Percentiles rank a stretch among this genome's conserved stretches.
Evolutionary conservation across 306 rosid genomes (phyloP).

Genomic region (Arachis stenosperma): DNA sequence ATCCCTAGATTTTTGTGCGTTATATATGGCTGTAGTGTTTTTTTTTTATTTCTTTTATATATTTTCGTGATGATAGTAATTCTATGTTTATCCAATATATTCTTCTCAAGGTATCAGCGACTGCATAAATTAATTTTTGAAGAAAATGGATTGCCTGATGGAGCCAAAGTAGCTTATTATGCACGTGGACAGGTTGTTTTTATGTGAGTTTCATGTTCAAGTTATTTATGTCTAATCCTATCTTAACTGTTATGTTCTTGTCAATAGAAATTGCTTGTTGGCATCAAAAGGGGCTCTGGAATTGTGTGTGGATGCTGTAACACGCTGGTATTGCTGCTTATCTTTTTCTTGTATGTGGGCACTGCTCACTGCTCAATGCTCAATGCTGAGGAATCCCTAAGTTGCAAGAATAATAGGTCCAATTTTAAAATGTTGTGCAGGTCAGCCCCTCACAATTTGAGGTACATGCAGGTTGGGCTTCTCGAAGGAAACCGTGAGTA

Average conservation of each 20-base stretch:
- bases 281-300: slow-evolving; percentile 85
- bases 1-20: slow-evolving; percentile 19
- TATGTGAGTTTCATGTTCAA: slow-evolving; percentile 35
- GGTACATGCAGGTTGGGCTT: slow-evolving; percentile 98
- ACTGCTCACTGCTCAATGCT: not conserved
- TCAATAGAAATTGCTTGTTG: slow-evolving; percentile 89
- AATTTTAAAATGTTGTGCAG: slow-evolving; percentile 60
- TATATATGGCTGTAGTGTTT: slow-evolving; percentile 18
- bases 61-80: slow-evolving; percentile 28
- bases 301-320: slow-evolving; percentile 93
- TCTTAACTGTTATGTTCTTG: slow-evolving; percentile 38
- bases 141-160: slow-evolving; percentile 94
- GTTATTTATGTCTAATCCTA: slow-evolving; percentile 39
- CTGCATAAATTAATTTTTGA: slow-evolving; percentile 93
- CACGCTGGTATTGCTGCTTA: slow-evolving; percentile 61
- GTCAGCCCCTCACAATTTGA: slow-evolving; percentile 97
- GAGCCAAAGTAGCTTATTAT: slow-evolving; percentile 94
- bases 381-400: slow-evolving; percentile 14
- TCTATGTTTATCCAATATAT: slow-evolving; percentile 31
- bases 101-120: slow-evolving; percentile 69
- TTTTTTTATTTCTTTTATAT: slow-evolving; percentile 18
- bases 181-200: slow-evolving; percentile 91
- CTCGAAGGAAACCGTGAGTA: slow-evolving; percentile 96
- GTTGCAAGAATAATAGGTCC: slow-evolving; percentile 33
- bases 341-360: slow-evolving; percentile 37